These are phyloP conservation scores for Candida multigemmis DNA, from an alignment of 805 yeast genomes.

Conservation along the genomic window DNA sequence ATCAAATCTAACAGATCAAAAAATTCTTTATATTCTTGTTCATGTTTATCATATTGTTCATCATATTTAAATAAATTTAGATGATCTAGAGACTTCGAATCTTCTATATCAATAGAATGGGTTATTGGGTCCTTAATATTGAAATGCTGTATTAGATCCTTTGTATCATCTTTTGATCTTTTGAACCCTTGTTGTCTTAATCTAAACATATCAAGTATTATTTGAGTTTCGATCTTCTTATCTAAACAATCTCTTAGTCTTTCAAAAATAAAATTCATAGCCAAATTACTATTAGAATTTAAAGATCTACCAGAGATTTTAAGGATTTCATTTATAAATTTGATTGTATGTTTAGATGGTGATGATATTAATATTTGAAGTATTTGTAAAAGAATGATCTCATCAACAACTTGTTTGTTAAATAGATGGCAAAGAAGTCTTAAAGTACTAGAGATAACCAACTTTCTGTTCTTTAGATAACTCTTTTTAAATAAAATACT, in stretches of 20 bases:
- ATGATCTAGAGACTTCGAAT: too few species aligned
- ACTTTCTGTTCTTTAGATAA: constrained; percentile 34
- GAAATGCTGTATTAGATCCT: too few species aligned
- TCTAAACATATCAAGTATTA: too few species aligned
- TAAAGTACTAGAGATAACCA: constrained; percentile 32
- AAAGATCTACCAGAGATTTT: constrained; percentile 50
- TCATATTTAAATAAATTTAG: constrained; percentile 47
- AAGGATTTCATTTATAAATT: too few species aligned
- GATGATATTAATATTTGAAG: constrained; percentile 24
- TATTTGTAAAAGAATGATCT: constrained; percentile 22
- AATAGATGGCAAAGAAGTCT: constrained; percentile 52
- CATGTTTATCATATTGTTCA: constrained; percentile 39
- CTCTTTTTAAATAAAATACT: constrained; percentile 50
- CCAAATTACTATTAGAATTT: constrained; percentile 29
- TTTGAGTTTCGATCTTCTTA: too few species aligned
- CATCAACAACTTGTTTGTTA: constrained; percentile 45
- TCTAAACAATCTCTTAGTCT: constrained; percentile 52
- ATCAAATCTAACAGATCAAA: too few species aligned
- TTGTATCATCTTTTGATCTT: too few species aligned
- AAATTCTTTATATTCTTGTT: constrained; percentile 36
- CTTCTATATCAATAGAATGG: too few species aligned
- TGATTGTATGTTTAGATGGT: too few species aligned
- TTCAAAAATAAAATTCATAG: constrained; percentile 46
- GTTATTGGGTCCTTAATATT: too few species aligned
- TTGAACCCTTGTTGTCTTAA: too few species aligned